Percentiles rank a stretch among this genome's conserved stretches.
Evolutionary conservation across 495 filamentous ascomycete genomes (phyloP).

Genomic region (Penicillium fimorum): DNA sequence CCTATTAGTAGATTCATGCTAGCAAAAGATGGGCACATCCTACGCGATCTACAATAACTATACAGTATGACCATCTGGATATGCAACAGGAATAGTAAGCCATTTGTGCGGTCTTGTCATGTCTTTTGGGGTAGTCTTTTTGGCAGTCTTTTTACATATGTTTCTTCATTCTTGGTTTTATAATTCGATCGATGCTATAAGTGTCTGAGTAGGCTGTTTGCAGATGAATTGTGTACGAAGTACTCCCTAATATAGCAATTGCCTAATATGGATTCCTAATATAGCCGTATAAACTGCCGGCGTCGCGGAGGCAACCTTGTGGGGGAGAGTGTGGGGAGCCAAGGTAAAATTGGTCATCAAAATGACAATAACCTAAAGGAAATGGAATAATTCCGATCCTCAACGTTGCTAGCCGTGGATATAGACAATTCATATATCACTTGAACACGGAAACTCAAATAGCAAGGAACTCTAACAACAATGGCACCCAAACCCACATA

Average conservation of each 20-base stretch:
- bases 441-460: neutral
- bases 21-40: neutral
- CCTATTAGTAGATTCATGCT: neutral
- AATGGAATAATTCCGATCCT: neutral
- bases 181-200: neutral
- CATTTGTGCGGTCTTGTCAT: no score
- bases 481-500: conserved; percentile 22
- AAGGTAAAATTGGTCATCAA: neutral
- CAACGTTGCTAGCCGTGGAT: neutral
- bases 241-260: neutral
- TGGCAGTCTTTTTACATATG: no score
- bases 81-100: neutral
- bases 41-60: neutral
- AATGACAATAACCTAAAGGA: neutral
- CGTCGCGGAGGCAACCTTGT: neutral
- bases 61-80: neutral
- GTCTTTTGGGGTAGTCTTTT: no score
- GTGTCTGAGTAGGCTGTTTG: neutral
- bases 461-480: neutral
- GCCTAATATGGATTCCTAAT: neutral
- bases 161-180: no score
- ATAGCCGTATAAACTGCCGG: neutral
- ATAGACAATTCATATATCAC: neutral
- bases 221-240: neutral
- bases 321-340: neutral